Base-by-base conservation (phyloP, 1,139 yeast genomes). In the Debaryomyces psychrophilus region DNA sequence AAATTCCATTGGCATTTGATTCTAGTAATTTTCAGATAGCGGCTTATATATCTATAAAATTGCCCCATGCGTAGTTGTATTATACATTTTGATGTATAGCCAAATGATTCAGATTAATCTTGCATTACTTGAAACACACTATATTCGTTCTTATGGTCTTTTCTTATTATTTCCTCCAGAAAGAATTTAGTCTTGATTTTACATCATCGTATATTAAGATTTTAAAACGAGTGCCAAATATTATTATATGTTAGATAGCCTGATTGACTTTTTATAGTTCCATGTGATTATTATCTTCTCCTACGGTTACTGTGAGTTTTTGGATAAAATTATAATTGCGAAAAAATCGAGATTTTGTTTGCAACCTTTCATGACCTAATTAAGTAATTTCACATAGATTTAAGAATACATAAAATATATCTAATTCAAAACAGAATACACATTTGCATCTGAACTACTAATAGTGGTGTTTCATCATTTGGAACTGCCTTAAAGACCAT, bases 311-410 rank as follows among this genome's bases (percentile, higher is more conserved):
- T 11, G 1, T 11, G 5, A 15, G 12, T 4, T 2, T 23, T 2
- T 23, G 8, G 12, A 22, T 20, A 23, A 8, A 35, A 12, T 14
- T 12, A 23, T 20, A 12, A 14, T 35, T 35, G 38, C 38, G 38
- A 35, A 35, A 35, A 35, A n/a, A 15, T 23, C 12, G 17, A n/a
- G 20, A 34, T 34, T 35, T 35, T 18, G 23, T 20, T 20, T 38
- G 41, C 41, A 38, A 22, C 41, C 41, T 15, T 38, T 38, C 41
- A 38, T 29, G 11, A n/a, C 41, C 35, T 15, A 38, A 28, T 38
- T 9, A 3, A 38, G 41, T 38, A 38, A 38, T 17, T 18, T 17
- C 3, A 20, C 9, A 33, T 17, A 27, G 18, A 27, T 15, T 28
- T 17, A 37, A 34, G 12, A 5, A 5, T 12, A 8, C 4, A 27